Conservation (phyloP, 2,329 filamentous ascomycete species). For the Epichloe hybrida region DNA sequence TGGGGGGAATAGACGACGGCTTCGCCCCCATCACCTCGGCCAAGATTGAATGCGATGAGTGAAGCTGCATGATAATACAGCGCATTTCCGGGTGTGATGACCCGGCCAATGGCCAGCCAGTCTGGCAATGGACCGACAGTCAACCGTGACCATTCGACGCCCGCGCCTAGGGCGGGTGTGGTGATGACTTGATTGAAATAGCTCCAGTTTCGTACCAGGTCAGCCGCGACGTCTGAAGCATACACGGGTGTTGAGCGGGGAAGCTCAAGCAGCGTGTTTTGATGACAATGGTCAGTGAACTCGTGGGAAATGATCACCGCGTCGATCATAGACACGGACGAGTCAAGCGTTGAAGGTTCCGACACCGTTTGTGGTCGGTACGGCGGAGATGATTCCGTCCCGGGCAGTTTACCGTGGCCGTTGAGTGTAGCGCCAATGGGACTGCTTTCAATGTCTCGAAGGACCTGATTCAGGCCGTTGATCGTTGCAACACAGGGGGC, state of each 20-base stretch:
- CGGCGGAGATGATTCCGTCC: not conserved
- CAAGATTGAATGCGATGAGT: slow-evolving; percentile 37
- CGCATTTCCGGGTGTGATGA: slow-evolving; percentile 38
- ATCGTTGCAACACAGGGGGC: slow-evolving; percentile 41
- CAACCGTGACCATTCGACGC: slow-evolving; percentile 9
- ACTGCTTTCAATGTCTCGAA: slow-evolving; percentile 32
- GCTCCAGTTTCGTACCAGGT: slow-evolving; percentile 41
- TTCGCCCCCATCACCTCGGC: slow-evolving; percentile 23
- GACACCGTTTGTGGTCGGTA: slow-evolving; percentile 5
- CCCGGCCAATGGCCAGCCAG: slow-evolving; percentile 48
- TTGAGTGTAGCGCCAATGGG: not conserved
- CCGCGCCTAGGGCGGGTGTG: slow-evolving; percentile 29
- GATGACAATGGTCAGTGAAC: slow-evolving; percentile 56
- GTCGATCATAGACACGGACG: slow-evolving; percentile 34
- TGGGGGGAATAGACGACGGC: slow-evolving; percentile 52
- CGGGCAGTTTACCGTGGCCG: not conserved
- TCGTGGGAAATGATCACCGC: slow-evolving; percentile 48
- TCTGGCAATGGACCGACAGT: slow-evolving; percentile 29
- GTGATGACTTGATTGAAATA: slow-evolving; percentile 44
- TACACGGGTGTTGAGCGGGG: slow-evolving; percentile 39
- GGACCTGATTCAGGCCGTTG: slow-evolving; percentile 37
- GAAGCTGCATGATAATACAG: slow-evolving; percentile 50
- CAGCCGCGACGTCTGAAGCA: slow-evolving; percentile 43
- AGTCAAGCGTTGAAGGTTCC: not conserved
- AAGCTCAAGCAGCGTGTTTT: slow-evolving; percentile 44